Evolutionary conservation across 208 protist genomes (phyloP), one percentile per base, ranked within the genome.

Genomic region (Trypanosoma scelopori): DNA sequence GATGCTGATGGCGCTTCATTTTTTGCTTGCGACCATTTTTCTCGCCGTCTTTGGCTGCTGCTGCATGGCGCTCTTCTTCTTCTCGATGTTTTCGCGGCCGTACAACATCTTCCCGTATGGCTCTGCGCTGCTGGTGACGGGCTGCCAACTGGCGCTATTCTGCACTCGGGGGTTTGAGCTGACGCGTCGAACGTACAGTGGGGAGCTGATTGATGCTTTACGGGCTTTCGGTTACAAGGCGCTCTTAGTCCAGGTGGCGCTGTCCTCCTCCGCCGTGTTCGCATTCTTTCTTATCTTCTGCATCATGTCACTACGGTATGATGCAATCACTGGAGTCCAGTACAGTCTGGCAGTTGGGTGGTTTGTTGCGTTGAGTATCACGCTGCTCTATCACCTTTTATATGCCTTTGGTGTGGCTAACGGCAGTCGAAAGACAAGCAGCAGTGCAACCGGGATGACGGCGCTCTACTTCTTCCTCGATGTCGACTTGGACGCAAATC

Each of bases 141-240:
- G 69, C 4, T 71, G 43, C 13, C 81, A 93, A 58, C 78, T 78
- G 50, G 63, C 67, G 32, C 62, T 88, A 3, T 72, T 88, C 52
- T 81, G 79, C 69, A 85, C 81, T 22, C 78, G 84, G 28, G 82
- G 84, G 27, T 79, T 86, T 58, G 84, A 93, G 45, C 56, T 93
- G 20, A 53, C 78, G 3, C 81, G 75, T 28, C 72, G 76, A 53
- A 84, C 70, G 6, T 91, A 81, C 43, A 58, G 82, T 53, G 84
- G 84, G 18, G 63, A 74, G n/a, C 45, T 93, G 23, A 64, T 91
- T 37, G 74, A 84, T 41, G 69, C 74, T 3, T 53, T 93, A 18
- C 32, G 42, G 20, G 61, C 45, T 0, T 81, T 93, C 52, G 78
- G 84, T 15, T 62, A 35, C 46, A 68, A 66, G 42, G 76, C 64